phyloP scores from a whole-genome alignment of 352 stramenopile genomes.

The Phytophthora litchii region DNA sequence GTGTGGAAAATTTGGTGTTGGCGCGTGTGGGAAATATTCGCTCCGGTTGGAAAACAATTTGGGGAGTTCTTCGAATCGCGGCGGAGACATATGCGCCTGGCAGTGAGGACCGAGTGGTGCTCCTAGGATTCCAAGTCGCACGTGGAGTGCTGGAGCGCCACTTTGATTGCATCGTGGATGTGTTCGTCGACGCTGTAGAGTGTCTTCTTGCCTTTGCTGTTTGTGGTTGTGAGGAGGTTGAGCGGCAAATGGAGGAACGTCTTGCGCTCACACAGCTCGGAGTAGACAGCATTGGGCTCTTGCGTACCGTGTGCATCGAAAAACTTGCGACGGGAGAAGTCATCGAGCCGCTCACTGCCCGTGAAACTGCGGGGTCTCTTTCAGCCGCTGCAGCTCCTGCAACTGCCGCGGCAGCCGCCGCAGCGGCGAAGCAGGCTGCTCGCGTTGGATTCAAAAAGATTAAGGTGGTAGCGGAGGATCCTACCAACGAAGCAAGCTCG shows the following conservation, averaged over 20 bases:
- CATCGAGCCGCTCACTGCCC: constrained; percentile 52
- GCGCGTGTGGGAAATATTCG: constrained; percentile 87
- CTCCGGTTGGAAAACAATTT: constrained; percentile 95
- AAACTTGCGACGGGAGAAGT: constrained; percentile 77
- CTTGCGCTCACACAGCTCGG: constrained; percentile 69
- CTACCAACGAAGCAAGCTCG: constrained; percentile 3
- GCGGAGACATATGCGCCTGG: constrained; percentile 82
- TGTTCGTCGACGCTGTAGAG: constrained; percentile 84
- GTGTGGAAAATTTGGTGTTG: constrained; percentile 93
- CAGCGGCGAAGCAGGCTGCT: constrained; percentile 43
- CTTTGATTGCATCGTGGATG: constrained; percentile 74
- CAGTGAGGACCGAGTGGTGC: constrained; percentile 80
- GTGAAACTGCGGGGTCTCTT: constrained; percentile 25
- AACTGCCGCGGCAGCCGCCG: constrained; percentile 9
- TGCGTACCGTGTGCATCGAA: constrained; percentile 74
- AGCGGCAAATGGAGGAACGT: constrained; percentile 55
- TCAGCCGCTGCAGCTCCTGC: constrained; percentile 15
- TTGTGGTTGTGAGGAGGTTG: constrained; percentile 71
- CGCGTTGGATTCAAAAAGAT: constrained; percentile 66
- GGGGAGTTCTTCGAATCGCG: constrained; percentile 90
- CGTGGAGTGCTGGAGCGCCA: constrained; percentile 85
- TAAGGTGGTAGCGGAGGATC: constrained; percentile 40
- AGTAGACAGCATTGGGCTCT: constrained; percentile 66
- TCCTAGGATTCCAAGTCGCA: constrained; percentile 87
- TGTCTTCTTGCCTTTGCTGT: constrained; percentile 82